A percentile compares a stretch with the other conserved stretches of the same genome.
Conservation (phyloP, 352 stramenopile genomes). For the Globisporangium viniferum region DNA sequence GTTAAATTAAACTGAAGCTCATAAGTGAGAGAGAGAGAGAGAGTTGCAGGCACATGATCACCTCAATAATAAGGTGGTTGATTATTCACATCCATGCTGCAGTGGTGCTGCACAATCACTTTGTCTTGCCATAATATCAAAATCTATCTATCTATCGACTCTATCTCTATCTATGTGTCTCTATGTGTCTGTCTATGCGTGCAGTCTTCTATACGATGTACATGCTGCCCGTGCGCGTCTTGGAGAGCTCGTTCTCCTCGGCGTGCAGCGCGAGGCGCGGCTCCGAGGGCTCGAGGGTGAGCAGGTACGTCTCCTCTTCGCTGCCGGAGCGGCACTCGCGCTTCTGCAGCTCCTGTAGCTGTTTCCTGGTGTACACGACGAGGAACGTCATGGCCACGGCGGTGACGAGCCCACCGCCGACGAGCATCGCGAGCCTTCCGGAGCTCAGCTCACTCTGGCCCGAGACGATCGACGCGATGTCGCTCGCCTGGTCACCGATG, state of each 20-base stretch:
- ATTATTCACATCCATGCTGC: neutral
- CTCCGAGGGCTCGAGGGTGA: slow-evolving; percentile 12
- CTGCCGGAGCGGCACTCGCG: slow-evolving; percentile 49
- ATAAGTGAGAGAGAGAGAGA: no score
- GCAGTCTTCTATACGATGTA: slow-evolving; percentile 6
- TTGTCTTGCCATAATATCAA: neutral
- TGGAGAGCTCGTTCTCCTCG: slow-evolving; percentile 16
- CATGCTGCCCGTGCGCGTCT: slow-evolving; percentile 26
- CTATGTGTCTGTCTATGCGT: neutral
- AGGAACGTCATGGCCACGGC: slow-evolving; percentile 51
- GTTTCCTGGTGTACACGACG: slow-evolving; percentile 61
- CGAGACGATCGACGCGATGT: slow-evolving; percentile 55
- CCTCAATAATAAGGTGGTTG: neutral
- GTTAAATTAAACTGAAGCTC: neutral
- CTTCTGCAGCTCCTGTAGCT: slow-evolving; percentile 61
- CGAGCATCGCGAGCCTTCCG: slow-evolving; percentile 41
- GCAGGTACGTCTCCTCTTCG: slow-evolving; percentile 34
- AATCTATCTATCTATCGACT: neutral
- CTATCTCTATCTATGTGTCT: neutral
- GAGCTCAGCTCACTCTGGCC: slow-evolving; percentile 47
- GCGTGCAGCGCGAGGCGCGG: slow-evolving; percentile 16
- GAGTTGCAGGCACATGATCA: neutral
- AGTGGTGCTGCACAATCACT: neutral
- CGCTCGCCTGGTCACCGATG: slow-evolving; percentile 63
- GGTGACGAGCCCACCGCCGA: slow-evolving; percentile 40